phyloP scores from a whole-genome alignment of 768 basidiomycete genomes.

The Tylopilus plumbeoviolaceoides region DNA sequence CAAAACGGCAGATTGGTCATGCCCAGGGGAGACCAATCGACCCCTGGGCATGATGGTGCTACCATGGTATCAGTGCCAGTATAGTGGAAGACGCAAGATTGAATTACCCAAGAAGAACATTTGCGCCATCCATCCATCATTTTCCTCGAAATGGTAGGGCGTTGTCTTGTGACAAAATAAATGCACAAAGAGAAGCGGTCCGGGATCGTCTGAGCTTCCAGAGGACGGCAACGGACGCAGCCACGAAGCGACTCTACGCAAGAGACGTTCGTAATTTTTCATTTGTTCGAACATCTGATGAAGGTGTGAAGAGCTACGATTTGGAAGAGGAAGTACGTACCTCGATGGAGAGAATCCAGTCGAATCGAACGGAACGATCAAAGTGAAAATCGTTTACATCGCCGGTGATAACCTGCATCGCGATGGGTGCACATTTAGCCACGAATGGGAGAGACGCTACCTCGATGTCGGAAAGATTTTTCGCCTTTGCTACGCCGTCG shows the following conservation, averaged over 20 bases:
- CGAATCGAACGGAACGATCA: not conserved
- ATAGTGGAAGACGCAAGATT: not conserved
- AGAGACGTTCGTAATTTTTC: not conserved
- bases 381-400: not conserved
- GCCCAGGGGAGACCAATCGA: too few relatives aligned
- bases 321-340: not conserved
- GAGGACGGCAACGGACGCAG: not conserved
- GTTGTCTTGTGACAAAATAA: not conserved
- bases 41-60: too few relatives aligned
- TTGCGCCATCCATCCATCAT: not conserved
- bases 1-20: too few relatives aligned
- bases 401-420: not conserved
- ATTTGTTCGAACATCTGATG: not conserved
- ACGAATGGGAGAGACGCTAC: not conserved
- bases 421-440: not conserved
- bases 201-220: not conserved
- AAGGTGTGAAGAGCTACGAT: not conserved
- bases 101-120: not conserved
- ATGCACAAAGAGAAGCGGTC: not conserved
- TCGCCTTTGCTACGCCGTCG: not conserved
- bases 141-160: not conserved
- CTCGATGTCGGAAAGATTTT: not conserved
- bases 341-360: not conserved
- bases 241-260: not conserved
- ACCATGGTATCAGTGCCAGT: not conserved